phyloP scores from a whole-genome alignment of 371 early-diverging fungal genomes.

The Lichtheimia ramosa region DNA sequence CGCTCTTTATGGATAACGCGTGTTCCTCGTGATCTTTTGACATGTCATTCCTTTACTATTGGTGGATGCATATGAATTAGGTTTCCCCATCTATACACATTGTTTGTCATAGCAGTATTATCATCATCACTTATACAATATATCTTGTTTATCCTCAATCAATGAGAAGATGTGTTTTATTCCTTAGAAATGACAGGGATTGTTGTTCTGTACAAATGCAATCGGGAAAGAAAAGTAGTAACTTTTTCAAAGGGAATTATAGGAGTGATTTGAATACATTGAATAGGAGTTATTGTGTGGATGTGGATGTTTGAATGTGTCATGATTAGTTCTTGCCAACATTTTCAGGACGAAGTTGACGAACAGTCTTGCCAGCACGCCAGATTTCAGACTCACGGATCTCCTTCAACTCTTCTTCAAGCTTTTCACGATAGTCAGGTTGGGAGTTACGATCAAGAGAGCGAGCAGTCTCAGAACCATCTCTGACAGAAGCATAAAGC shows the following conservation, averaged over 20 bases:
- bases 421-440: constrained; percentile 88
- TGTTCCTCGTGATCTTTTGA: background rate
- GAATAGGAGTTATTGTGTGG: too few species aligned
- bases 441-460: constrained; percentile 87
- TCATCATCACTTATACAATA: too few species aligned
- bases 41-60: background rate
- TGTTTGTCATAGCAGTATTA: too few species aligned
- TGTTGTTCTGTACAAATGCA: constrained; percentile 1
- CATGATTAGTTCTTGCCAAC: constrained; percentile 35
- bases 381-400: constrained; percentile 68
- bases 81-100: too few species aligned
- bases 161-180: too few species aligned
- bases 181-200: background rate
- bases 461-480: constrained; percentile 90
- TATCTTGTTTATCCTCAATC: too few species aligned
- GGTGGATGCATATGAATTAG: too few species aligned
- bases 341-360: constrained; percentile 84
- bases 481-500: constrained; percentile 84
- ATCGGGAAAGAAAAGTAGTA: background rate
- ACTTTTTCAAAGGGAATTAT: background rate
- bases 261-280: background rate
- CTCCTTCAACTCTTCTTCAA: constrained; percentile 89
- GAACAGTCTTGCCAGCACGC: constrained; percentile 88
- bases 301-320: background rate
- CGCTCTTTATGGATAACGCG: too few species aligned